phyloP scores from a whole-genome alignment of 2,329 filamentous ascomycete species.

The Thielaviopsis punctulata region DNA sequence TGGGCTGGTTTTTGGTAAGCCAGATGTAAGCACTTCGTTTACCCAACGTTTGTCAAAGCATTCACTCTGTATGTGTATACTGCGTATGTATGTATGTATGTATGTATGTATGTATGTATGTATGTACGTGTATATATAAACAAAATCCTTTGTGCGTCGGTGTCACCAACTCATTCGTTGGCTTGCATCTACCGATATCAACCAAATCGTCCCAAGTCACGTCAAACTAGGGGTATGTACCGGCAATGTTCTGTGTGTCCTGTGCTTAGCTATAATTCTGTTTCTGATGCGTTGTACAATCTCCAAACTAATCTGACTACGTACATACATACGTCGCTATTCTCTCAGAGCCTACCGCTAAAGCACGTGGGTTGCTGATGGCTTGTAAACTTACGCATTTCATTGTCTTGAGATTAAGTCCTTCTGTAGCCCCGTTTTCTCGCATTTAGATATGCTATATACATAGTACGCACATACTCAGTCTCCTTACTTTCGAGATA shows the following conservation, averaged over 20 bases:
- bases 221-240: not conserved
- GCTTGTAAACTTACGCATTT: not conserved
- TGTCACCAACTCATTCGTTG: not conserved
- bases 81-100: not conserved
- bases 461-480: too few species aligned
- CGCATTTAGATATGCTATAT: too few species aligned
- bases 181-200: not conserved
- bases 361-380: not conserved
- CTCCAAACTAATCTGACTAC: not conserved
- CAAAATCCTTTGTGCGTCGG: not conserved
- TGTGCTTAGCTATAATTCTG: not conserved
- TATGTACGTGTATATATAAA: not conserved
- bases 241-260: not conserved
- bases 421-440: too few species aligned
- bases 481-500: too few species aligned
- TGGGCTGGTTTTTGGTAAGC: too few species aligned
- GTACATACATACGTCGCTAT: too few species aligned
- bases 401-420: too few species aligned
- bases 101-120: not conserved
- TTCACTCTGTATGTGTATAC: too few species aligned
- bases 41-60: too few species aligned
- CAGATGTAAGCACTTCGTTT: too few species aligned
- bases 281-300: not conserved
- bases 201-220: not conserved
- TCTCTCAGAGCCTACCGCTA: not conserved